These are phyloP conservation scores for Atalantia buxifolia DNA, from an alignment of 345 rosid species.

Conservation along the genomic window DNA sequence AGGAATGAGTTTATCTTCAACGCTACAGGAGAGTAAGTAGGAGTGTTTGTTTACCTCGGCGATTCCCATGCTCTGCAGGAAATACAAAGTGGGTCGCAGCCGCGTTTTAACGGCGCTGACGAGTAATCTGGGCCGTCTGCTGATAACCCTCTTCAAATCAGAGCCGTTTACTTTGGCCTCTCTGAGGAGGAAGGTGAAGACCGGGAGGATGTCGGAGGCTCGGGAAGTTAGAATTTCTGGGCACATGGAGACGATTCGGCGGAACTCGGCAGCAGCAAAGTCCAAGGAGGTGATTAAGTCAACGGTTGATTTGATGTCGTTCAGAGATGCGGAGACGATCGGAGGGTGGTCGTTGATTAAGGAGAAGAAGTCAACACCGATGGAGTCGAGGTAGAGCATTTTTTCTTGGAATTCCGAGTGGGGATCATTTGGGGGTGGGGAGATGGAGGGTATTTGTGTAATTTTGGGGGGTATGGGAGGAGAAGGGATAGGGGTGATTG, in stretches of 20 bases:
- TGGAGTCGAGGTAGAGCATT: conserved; percentile 70
- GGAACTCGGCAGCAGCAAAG: conserved; percentile 55
- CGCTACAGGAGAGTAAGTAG: conserved; percentile 74
- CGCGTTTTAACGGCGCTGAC: conserved; percentile 55
- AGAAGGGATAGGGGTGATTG: conserved; percentile 42
- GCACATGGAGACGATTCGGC: conserved; percentile 73
- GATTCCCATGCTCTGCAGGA: conserved; percentile 79
- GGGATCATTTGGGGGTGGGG: conserved; percentile 21
- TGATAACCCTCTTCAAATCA: conserved; percentile 49
- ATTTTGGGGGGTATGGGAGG: conserved; percentile 34
- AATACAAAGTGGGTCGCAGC: conserved; percentile 73
- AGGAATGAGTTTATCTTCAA: conserved; percentile 65
- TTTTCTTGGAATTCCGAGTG: conserved; percentile 57
- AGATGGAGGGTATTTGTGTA: conserved; percentile 20
- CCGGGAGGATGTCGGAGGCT: conserved; percentile 41
- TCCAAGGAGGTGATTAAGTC: conserved; percentile 54
- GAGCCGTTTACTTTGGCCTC: conserved; percentile 60
- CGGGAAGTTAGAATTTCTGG: conserved; percentile 55
- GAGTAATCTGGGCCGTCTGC: conserved; percentile 82
- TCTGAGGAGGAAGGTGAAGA: conserved; percentile 89
- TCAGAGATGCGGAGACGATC: conserved; percentile 47
- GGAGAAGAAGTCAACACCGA: conserved; percentile 72
- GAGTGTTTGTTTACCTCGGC: conserved; percentile 62
- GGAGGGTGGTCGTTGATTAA: conserved; percentile 50
- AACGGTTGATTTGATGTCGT: conserved; percentile 54